Conservation (phyloP, 1,139 yeast genomes). For the Hansenula sp. region DNA sequence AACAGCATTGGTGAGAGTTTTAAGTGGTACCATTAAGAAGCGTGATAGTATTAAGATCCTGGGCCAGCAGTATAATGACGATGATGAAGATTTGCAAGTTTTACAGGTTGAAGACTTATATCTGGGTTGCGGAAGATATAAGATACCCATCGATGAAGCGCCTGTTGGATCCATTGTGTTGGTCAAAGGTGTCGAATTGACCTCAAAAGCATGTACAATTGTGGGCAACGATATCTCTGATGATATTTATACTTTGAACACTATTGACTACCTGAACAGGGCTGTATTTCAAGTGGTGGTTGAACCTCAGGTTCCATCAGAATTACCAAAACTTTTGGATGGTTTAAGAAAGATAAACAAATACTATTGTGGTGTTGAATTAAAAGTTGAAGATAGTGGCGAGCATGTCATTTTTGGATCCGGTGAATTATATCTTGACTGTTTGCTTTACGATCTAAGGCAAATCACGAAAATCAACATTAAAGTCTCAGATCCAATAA, state of each 20-base stretch:
- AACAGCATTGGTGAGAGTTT: conserved; percentile 53
- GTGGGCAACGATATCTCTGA: conserved; percentile 25
- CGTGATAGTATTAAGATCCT: conserved; percentile 51
- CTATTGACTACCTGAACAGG: conserved; percentile 41
- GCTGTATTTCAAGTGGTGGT: conserved; percentile 80
- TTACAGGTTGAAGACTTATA: conserved; percentile 44
- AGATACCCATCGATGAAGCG: conserved; percentile 49
- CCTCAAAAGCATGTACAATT: conserved; percentile 59
- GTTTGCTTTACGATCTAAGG: conserved; percentile 75
- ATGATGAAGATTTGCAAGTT: conserved; percentile 46
- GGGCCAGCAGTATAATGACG: conserved; percentile 51
- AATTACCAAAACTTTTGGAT: conserved; percentile 66
- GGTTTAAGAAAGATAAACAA: conserved; percentile 62
- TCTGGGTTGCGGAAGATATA: conserved; percentile 72
- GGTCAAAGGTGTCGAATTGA: conserved; percentile 55
- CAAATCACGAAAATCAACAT: conserved; percentile 62
- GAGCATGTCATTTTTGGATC: conserved; percentile 79
- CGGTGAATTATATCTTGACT: conserved; percentile 88
- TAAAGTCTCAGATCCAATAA: conserved; percentile 81
- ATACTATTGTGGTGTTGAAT: conserved; percentile 60
- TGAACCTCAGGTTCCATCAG: conserved; percentile 78
- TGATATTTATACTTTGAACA: conserved; percentile 33
- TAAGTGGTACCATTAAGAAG: conserved; percentile 51
- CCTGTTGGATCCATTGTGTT: conserved; percentile 66
- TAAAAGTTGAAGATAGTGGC: conserved; percentile 84